Percentiles rank a stretch among this genome's conserved stretches.
phyloP scores from a whole-genome alignment of 2,329 filamentous ascomycete genomes.

The Xylariaceae sp. region DNA sequence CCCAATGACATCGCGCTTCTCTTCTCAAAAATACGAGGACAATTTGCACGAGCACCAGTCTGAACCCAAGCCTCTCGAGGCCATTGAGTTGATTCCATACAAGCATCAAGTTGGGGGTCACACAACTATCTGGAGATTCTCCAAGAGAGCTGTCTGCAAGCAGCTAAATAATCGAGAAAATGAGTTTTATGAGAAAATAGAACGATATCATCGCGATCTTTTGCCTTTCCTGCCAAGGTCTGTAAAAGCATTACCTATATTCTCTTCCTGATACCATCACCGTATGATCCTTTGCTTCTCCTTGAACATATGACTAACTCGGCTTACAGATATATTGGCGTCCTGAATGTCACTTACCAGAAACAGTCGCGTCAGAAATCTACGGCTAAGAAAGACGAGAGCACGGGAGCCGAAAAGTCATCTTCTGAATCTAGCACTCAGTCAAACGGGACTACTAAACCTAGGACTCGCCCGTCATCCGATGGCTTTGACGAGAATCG shows the following conservation, averaged over 20 bases:
- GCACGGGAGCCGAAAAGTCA: conserved; percentile 25
- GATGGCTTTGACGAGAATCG: conserved; percentile 23
- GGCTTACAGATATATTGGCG: conserved; percentile 76
- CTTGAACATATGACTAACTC: conserved; percentile 23
- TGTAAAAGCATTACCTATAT: conserved; percentile 20
- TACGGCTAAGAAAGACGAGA: conserved; percentile 47
- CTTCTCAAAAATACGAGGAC: conserved; percentile 43
- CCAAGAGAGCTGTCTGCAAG: conserved; percentile 91
- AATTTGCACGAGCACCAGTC: conserved; percentile 48
- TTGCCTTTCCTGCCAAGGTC: conserved; percentile 86
- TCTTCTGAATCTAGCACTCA: conserved; percentile 33
- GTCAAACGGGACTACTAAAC: conserved; percentile 26
- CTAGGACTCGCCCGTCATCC: conserved; percentile 11
- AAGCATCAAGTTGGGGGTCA: conserved; percentile 96
- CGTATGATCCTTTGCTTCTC: not conserved
- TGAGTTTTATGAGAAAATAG: conserved; percentile 96
- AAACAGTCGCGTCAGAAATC: conserved; percentile 68
- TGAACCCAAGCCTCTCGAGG: conserved; percentile 63
- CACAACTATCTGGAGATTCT: conserved; percentile 94
- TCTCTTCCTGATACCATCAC: not conserved
- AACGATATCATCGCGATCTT: conserved; percentile 83
- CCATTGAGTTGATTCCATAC: conserved; percentile 94
- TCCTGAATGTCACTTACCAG: conserved; percentile 91
- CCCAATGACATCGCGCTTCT: conserved; percentile 35
- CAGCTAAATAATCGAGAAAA: conserved; percentile 97